These are phyloP conservation scores for Xerocomellus amylosporus DNA, from an alignment of 768 basidiomycete genomes.

Conservation along the genomic window DNA sequence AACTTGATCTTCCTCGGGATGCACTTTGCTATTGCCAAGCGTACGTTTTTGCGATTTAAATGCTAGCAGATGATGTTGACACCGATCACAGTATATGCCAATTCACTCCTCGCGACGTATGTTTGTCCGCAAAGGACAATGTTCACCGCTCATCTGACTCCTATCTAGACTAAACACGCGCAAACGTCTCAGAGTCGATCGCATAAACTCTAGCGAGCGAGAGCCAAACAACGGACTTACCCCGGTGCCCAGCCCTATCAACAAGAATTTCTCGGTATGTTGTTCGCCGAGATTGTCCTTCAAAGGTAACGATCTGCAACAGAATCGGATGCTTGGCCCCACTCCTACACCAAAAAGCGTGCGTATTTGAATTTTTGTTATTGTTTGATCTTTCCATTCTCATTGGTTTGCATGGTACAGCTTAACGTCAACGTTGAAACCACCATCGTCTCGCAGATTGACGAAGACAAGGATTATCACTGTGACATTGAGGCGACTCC, in stretches of 20 bases:
- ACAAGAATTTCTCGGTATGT: constrained; percentile 27
- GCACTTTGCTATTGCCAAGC: constrained; percentile 35
- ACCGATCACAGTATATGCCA: constrained; percentile 27
- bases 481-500: constrained; percentile 22
- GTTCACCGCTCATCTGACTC: not conserved
- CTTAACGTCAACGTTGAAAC: constrained; percentile 36
- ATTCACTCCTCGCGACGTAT: constrained; percentile 35
- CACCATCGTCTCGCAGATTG: constrained; percentile 31
- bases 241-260: constrained; percentile 11
- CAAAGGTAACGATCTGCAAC: not conserved
- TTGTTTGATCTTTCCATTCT: not conserved
- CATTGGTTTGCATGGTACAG: constrained; percentile 4
- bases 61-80: not conserved
- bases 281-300: not conserved
- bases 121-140: not conserved
- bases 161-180: constrained; percentile 29
- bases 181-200: constrained; percentile 29
- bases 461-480: constrained; percentile 23
- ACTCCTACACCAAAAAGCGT: constrained; percentile 22
- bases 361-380: not conserved
- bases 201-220: constrained; percentile 27
- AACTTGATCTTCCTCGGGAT: constrained; percentile 36
- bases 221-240: constrained; percentile 14
- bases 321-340: constrained; percentile 27
- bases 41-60: constrained; percentile 11